Conservation (phyloP, 305 asterid genomes). For the Fraxinus sp. region DNA sequence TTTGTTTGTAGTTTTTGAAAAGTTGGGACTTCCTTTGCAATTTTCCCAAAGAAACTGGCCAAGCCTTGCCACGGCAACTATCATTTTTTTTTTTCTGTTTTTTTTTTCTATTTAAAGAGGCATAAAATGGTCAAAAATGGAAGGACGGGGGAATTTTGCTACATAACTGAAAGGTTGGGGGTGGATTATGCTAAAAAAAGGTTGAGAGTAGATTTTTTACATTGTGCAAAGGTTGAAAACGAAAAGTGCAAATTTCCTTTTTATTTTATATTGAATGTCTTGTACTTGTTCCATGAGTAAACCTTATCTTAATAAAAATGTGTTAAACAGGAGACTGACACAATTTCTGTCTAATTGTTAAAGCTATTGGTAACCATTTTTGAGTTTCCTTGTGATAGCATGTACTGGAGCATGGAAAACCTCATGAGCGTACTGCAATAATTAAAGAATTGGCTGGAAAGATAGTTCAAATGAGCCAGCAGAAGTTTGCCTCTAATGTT, state of each 20-base stretch:
- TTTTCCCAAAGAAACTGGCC: neutral
- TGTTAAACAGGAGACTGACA: neutral
- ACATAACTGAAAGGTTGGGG: neutral
- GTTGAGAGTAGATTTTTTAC: neutral
- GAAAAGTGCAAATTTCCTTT: neutral
- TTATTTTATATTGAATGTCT: neutral
- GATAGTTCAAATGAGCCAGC: slow-evolving; percentile 77
- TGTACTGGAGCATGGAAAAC: slow-evolving; percentile 63
- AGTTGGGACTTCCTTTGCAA: neutral
- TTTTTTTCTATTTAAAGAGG: neutral
- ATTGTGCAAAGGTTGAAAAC: neutral
- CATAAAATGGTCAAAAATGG: neutral
- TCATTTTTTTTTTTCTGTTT: neutral
- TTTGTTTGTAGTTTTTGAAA: neutral
- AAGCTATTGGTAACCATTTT: neutral
- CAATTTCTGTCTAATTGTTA: neutral
- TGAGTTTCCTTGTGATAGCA: slow-evolving; percentile 37
- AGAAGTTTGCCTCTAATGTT: slow-evolving; percentile 61
- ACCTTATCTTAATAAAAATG: neutral
- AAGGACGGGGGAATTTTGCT: neutral
- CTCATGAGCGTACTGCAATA: slow-evolving; percentile 54
- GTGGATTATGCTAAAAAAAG: neutral
- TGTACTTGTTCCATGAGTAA: neutral
- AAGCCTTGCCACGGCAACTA: neutral
- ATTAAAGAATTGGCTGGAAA: slow-evolving; percentile 64